Evolutionary conservation across 2,329 filamentous ascomycete species (phyloP).

Genomic region (Pseudocercospora cruenta): DNA sequence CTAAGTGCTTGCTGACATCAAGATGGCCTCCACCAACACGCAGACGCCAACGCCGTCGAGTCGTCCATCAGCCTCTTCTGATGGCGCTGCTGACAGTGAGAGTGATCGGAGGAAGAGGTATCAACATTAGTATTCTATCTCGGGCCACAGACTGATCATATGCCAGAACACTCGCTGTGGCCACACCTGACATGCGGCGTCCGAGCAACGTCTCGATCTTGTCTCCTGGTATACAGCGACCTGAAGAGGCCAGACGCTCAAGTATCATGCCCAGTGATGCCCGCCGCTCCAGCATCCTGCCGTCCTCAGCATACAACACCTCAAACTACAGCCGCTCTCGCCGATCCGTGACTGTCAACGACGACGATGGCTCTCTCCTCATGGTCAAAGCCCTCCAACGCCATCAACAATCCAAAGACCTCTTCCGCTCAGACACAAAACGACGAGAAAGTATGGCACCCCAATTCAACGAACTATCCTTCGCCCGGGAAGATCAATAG

Average conservation of each 20-base stretch:
- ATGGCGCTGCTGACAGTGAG: neutral
- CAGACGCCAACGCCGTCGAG: neutral
- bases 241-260: neutral
- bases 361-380: slow-evolving; percentile 16
- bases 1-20: neutral
- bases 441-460: slow-evolving; percentile 12
- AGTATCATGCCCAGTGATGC: slow-evolving; percentile 3
- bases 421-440: slow-evolving; percentile 17
- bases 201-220: neutral
- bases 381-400: slow-evolving; percentile 16
- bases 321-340: slow-evolving; percentile 15
- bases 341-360: slow-evolving; percentile 6
- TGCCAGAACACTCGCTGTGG: neutral
- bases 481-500: slow-evolving; percentile 8
- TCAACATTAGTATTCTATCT: neutral
- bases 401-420: slow-evolving; percentile 17
- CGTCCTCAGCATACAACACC: neutral
- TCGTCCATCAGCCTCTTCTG: neutral
- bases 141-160: neutral
- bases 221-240: neutral
- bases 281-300: slow-evolving; percentile 6
- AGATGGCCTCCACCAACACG: neutral
- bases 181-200: neutral
- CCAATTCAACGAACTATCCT: slow-evolving; percentile 4
- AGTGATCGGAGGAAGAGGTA: neutral